Evolutionary conservation across 495 filamentous ascomycete genomes (phyloP), one percentile per base, ranked within the genome.

Genomic region (Astrothelium macrocarpum): DNA sequence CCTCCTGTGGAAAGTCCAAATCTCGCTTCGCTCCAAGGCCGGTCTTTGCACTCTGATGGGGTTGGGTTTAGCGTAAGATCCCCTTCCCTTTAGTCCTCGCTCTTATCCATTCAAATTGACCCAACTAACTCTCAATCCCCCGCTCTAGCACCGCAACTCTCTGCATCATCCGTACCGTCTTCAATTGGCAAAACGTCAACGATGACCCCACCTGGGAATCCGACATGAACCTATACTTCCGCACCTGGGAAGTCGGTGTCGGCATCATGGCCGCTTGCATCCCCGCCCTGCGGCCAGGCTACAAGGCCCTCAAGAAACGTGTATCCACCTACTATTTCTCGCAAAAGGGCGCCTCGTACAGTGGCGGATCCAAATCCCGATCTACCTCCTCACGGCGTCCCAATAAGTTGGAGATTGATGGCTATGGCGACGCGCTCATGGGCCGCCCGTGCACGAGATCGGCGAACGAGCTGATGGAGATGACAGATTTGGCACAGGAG

Each of bases 1-100:
- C 2, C 4, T 56, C 23, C 49, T 56, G 26, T 56, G 49, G 49
- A 56, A 56, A 16, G 49, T 56, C 49, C 49, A 56, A 56, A 56
- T 56, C 49, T 56, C 49, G 9, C 4, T 9, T 10, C 49, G 49
- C 16, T 2, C 29, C 49, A 56, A 56, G 16, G 25, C 16, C 29
- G 49, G 49, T 11, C 49, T 56, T 29, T 56, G 49, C 25, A 28
- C 5, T 25, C 20, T 56, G 23, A 56, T 56, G 49, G 49, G 23
- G 9, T 16, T 56, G 7, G 49, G 49, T 11, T 5, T 56, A 5
- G 29, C 29, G 49, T 56, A 20, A 56, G 49, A 5, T 16, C 18
- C 0, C 45, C 34, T 14, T 29, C 49, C 20, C 29, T 56, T 25
- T 5, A 2, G 7, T 56, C 49, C 20, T 14, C 9, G 11, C 18